phyloP scores from a whole-genome alignment of 805 yeast species.

The Candida namnaoensis region DNA sequence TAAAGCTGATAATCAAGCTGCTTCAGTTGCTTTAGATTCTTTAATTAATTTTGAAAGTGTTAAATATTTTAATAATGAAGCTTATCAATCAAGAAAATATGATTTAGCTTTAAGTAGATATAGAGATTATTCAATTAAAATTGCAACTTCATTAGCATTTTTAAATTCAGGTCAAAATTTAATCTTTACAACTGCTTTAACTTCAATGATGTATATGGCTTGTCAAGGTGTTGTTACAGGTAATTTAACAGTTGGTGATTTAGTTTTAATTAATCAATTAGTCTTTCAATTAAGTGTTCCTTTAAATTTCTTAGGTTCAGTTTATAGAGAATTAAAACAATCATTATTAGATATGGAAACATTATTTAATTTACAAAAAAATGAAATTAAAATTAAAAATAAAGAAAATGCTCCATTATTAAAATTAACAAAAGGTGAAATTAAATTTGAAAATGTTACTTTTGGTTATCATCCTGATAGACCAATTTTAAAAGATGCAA shows the following conservation, averaged over 20 bases:
- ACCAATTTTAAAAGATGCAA: conserved; percentile 73
- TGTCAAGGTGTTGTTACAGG: conserved; percentile 88
- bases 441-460: conserved; percentile 81
- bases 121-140: conserved; percentile 61
- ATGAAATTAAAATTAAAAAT: conserved; percentile 59
- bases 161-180: conserved; percentile 73
- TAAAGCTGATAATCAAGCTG: conserved; percentile 92
- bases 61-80: conserved; percentile 88
- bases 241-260: conserved; percentile 81
- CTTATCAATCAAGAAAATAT: conserved; percentile 69
- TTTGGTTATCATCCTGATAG: conserved; percentile 89
- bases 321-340: conserved; percentile 90
- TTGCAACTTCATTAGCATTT: conserved; percentile 77
- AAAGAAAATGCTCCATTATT: conserved; percentile 56
- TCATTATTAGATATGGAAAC: conserved; percentile 94
- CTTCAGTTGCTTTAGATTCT: conserved; percentile 89
- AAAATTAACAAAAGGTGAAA: conserved; percentile 48
- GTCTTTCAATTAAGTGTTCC: conserved; percentile 96
- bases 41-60: conserved; percentile 92
- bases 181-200: conserved; percentile 80
- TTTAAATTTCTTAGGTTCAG: conserved; percentile 88
- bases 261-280: conserved; percentile 88
- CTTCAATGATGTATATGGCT: conserved; percentile 98
- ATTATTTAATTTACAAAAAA: conserved; percentile 74
- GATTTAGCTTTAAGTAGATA: conserved; percentile 66